These are phyloP conservation scores for Salix dunnii DNA, from an alignment of 345 rosid species.

Conservation along the genomic window DNA sequence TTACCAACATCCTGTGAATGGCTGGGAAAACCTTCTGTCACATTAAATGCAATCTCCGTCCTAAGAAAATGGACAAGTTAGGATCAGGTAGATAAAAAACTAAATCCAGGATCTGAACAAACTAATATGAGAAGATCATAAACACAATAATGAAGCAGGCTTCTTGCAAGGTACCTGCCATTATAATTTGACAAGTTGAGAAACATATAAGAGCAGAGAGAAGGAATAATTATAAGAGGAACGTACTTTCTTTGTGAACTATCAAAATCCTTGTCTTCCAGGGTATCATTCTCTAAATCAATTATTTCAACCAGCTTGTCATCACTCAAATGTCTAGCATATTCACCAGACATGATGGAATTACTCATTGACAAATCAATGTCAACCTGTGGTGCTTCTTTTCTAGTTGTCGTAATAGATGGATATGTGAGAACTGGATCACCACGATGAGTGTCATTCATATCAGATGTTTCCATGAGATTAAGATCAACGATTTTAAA, in stretches of 20 bases:
- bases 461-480: conserved; percentile 68
- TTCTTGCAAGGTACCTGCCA: not conserved
- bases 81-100: conserved; percentile 13
- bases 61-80: conserved; percentile 38
- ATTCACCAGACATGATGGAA: conserved; percentile 47
- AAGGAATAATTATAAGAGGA: conserved; percentile 3
- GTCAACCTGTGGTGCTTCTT: conserved; percentile 52
- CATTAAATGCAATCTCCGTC: conserved; percentile 52
- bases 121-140: not conserved
- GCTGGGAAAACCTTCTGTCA: conserved; percentile 38
- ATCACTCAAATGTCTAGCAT: conserved; percentile 39
- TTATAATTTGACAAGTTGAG: not conserved
- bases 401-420: conserved; percentile 35
- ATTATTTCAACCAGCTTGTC: conserved; percentile 81
- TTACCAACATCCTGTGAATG: conserved; percentile 38
- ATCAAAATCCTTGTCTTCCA: conserved; percentile 50
- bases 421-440: conserved; percentile 39
- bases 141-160: conserved; percentile 6
- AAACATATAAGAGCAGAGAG: not conserved
- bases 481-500: conserved; percentile 92
- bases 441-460: conserved; percentile 44
- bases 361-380: conserved; percentile 77
- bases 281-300: conserved; percentile 75
- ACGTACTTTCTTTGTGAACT: conserved; percentile 58
- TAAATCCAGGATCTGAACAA: not conserved